Conservation (phyloP, 345 rosid genomes). For the Cardamine occulta region DNA sequence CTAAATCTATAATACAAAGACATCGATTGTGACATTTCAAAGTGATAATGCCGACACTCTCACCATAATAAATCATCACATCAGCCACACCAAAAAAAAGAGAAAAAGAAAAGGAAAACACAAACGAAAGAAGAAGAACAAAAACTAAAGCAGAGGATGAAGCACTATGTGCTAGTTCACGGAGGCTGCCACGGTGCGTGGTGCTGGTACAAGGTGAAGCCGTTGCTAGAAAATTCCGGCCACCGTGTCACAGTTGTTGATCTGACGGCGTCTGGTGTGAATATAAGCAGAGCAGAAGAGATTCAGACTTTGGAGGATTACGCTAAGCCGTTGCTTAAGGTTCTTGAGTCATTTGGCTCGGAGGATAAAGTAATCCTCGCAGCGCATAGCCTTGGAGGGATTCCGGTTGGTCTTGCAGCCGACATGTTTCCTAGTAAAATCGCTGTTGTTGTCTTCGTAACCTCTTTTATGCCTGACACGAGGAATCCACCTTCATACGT, state of each 20-base stretch:
- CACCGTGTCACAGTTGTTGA: conserved; percentile 57
- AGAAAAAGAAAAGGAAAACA: neutral
- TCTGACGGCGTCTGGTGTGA: conserved; percentile 58
- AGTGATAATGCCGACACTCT: neutral
- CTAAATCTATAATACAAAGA: neutral
- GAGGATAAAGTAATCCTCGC: conserved; percentile 57
- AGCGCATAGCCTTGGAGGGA: conserved; percentile 71
- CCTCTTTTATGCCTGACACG: conserved; percentile 43
- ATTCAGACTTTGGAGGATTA: conserved; percentile 48
- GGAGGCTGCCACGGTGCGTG: conserved; percentile 60
- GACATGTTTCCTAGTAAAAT: conserved; percentile 47
- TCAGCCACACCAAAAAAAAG: neutral
- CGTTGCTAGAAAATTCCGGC: conserved; percentile 49
- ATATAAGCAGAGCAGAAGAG: conserved; percentile 49
- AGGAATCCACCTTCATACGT: conserved; percentile 38
- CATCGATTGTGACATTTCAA: neutral
- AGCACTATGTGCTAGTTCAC: conserved; percentile 53
- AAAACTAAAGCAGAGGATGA: conserved; percentile 8
- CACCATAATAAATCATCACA: neutral
- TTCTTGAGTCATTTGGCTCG: conserved; percentile 46
- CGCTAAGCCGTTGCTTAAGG: conserved; percentile 53
- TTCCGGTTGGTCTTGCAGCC: conserved; percentile 49
- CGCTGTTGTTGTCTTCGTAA: conserved; percentile 38
- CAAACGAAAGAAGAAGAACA: neutral
- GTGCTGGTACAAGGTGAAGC: conserved; percentile 73